phyloP scores from a whole-genome alignment of 1,139 yeast species.

The Meyerozyma guilliermondii region DNA sequence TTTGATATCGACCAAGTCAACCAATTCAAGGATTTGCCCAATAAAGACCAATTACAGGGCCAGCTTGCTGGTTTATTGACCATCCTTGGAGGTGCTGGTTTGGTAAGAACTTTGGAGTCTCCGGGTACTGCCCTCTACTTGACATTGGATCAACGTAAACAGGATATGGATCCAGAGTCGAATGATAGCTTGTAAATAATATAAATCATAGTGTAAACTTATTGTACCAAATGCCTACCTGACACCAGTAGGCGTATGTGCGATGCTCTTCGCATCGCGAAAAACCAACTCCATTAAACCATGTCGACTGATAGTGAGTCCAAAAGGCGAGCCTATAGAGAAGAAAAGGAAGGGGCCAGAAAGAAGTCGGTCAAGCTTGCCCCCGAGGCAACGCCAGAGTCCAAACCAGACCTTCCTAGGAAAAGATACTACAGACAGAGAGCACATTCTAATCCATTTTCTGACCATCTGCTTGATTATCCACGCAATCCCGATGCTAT shows the following conservation, averaged over 20 bases:
- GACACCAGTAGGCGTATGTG: not conserved
- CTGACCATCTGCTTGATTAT: conserved; percentile 89
- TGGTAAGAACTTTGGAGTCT: conserved; percentile 74
- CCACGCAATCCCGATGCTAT: conserved; percentile 75
- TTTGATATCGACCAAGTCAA: conserved; percentile 52
- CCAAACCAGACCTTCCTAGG: conserved; percentile 54
- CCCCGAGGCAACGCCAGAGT: conserved; percentile 4
- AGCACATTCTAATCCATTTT: conserved; percentile 96
- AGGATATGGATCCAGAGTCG: conserved; percentile 33
- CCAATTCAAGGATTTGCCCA: conserved; percentile 68
- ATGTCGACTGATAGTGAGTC: conserved; percentile 24
- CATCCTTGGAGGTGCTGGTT: conserved; percentile 81
- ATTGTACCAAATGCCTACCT: no score
- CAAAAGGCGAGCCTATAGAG: conserved; percentile 37
- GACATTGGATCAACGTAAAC: conserved; percentile 60
- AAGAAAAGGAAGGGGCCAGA: conserved; percentile 30
- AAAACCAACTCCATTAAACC: not conserved
- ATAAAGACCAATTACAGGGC: conserved; percentile 65
- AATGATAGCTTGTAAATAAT: conserved; percentile 1
- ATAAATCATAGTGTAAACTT: no score
- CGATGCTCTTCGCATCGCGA: conserved; percentile 1
- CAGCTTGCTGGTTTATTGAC: conserved; percentile 85
- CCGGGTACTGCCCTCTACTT: conserved; percentile 63
- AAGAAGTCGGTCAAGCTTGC: conserved; percentile 14
- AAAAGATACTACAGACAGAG: conserved; percentile 92